These are phyloP conservation scores for Epichloe uncinata DNA, from an alignment of 2,329 filamentous ascomycete genomes.

Conservation along the genomic window DNA sequence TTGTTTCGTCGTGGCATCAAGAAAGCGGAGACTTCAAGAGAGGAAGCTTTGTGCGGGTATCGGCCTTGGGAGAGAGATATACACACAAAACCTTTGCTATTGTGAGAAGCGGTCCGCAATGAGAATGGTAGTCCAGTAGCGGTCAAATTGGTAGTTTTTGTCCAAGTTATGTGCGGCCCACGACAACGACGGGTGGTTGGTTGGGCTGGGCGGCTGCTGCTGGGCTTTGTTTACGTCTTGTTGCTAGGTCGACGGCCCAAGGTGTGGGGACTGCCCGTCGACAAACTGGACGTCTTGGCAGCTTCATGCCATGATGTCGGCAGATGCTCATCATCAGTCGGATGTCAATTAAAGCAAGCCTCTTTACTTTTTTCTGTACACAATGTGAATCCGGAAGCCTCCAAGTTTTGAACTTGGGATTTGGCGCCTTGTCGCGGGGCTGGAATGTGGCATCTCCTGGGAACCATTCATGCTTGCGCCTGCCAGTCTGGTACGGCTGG, in stretches of 20 bases:
- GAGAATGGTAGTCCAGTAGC: not conserved
- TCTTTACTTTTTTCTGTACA: not conserved
- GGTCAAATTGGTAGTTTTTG: not conserved
- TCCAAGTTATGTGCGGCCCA: conserved; percentile 12
- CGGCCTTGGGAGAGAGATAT: not conserved
- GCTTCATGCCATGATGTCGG: not conserved
- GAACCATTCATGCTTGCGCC: not conserved
- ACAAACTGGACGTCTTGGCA: not conserved
- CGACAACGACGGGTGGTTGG: conserved; percentile 14
- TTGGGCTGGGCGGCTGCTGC: conserved; percentile 10
- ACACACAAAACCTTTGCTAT: not conserved
- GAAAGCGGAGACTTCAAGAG: not conserved
- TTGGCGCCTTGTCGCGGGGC: not conserved
- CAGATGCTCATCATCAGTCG: not conserved
- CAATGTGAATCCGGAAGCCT: not conserved
- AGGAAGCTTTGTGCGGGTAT: too few relatives aligned
- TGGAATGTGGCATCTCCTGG: conserved; percentile 4
- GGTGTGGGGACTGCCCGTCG: not conserved
- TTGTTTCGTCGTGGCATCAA: conserved; percentile 15
- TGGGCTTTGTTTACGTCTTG: conserved; percentile 20
- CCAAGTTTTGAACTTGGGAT: not conserved
- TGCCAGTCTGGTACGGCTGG: not conserved
- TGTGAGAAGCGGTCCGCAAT: not conserved
- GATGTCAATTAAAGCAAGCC: not conserved
- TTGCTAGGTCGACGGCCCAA: conserved; percentile 19